phyloP scores from a whole-genome alignment of 1,284 basidiomycete species.

The Porphyrellus sp. region DNA sequence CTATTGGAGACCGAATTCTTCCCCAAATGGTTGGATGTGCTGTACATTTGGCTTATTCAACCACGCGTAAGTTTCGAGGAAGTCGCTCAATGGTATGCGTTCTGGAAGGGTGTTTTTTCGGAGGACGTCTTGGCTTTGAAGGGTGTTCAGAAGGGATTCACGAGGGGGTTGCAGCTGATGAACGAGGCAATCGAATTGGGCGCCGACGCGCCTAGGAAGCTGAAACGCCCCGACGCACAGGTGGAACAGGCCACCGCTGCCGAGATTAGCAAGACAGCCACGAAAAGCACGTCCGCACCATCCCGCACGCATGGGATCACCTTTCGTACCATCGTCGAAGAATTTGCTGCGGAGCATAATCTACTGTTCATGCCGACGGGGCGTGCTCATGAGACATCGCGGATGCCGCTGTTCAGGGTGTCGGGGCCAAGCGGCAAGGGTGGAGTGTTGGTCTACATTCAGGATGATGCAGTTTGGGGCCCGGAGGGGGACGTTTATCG shows the following conservation, averaged over 20 bases:
- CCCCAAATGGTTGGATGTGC: conserved; percentile 91
- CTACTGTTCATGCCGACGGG: conserved; percentile 87
- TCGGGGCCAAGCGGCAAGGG: conserved; percentile 80
- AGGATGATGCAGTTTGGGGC: conserved; percentile 88
- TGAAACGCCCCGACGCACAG: conserved; percentile 63
- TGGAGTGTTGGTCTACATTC: conserved; percentile 80
- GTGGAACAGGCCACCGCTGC: conserved; percentile 37
- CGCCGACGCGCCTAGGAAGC: conserved; percentile 59
- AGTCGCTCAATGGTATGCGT: conserved; percentile 87
- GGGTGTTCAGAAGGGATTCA: conserved; percentile 77
- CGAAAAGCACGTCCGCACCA: conserved; percentile 32
- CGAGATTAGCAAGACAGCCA: conserved; percentile 17
- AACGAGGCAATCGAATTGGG: conserved; percentile 87
- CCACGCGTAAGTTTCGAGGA: conserved; percentile 83
- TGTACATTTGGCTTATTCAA: conserved; percentile 89
- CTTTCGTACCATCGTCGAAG: conserved; percentile 89
- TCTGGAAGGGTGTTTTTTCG: conserved; percentile 84
- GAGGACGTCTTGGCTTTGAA: conserved; percentile 61
- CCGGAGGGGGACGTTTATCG: conserved; percentile 54
- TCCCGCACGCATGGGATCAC: conserved; percentile 74
- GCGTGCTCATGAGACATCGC: conserved; percentile 73
- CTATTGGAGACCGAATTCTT: conserved; percentile 90
- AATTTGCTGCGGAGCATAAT: conserved; percentile 79
- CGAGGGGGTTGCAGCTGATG: conserved; percentile 85
- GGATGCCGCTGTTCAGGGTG: conserved; percentile 85